Evolutionary conservation across 345 rosid species (phyloP), one percentile per base, ranked within the genome.

Genomic region (Rhizophora mangle): DNA sequence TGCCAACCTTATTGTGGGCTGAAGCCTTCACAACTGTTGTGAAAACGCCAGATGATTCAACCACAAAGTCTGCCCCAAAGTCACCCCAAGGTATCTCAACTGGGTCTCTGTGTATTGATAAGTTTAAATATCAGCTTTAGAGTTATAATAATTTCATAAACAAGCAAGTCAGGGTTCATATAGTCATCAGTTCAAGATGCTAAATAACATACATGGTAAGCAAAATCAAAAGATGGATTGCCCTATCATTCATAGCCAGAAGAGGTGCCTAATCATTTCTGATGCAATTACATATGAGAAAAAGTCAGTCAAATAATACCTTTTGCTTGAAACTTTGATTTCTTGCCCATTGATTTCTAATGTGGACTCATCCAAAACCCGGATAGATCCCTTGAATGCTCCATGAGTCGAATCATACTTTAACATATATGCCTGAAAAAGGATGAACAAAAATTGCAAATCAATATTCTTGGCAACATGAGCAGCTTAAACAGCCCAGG

Each of bases 341-440:
- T 84, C 82, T 75, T 85, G 90, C 68, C 98, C 99, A 59, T 92
- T 90, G 70, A 96, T 89, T 81, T 96, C 99, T 82, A 92, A 82
- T 51, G 88, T 90, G 79, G 96, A 86, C 2, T 84, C 84, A 72
- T 96, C 91, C 79, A 96, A 61, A 62, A 90, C 99, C 56, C 70
- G 83, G 78, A 95, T 75, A 72, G 81, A 78, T 74, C 94, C 99
- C 36, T 85, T 78, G 70, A 86, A 90, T 81, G 77, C 78, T 59
- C 99, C 98, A 76, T 95, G 99, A 71, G 99, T 95, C 16, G 99
- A 95, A 79, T 95, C 99, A 31, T 95, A 95, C 83, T 88, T 95
- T 66, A 92, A 75, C 99, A 95, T 92, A 81, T 95, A 95, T 79
- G 97, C 98, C 99, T 95, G 85, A 46, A 64, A 27, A 74, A 65